These are phyloP conservation scores for Acanthochlamys bracteata DNA, from an alignment of 106 monocot genomes.

Conservation along the genomic window DNA sequence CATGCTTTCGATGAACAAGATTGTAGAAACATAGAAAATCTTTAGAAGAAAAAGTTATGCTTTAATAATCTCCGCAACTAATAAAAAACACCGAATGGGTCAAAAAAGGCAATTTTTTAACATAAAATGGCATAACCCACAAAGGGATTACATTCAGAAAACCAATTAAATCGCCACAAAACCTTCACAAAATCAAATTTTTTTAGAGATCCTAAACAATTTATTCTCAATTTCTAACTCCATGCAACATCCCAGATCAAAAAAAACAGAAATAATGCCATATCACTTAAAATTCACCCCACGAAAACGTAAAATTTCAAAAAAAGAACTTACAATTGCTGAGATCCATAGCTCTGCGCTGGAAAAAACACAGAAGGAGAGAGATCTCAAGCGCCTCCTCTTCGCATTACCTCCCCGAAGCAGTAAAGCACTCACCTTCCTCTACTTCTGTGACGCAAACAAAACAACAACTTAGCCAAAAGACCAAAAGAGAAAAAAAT, in stretches of 20 bases:
- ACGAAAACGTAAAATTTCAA: background rate
- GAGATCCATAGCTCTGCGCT: background rate
- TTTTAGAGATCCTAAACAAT: background rate
- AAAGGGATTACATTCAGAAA: no score
- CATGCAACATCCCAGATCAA: background rate
- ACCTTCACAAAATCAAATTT: background rate
- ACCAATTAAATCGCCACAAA: background rate
- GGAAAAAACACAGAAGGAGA: background rate
- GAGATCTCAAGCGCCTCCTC: background rate
- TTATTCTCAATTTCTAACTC: background rate
- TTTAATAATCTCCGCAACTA: background rate
- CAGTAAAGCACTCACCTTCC: background rate
- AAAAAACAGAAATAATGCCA: background rate
- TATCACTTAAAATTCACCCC: background rate
- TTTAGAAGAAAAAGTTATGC: background rate
- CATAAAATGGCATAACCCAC: background rate
- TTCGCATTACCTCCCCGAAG: constrained; percentile 3
- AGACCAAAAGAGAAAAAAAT: no score
- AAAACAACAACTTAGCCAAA: no score
- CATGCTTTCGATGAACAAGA: background rate
- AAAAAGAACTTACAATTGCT: background rate
- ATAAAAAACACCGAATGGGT: background rate
- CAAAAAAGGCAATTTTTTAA: background rate
- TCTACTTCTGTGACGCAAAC: background rate
- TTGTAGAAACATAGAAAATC: background rate